These are phyloP conservation scores for Tetradesmus obliquus DNA, from an alignment of 139 green algal species.

Conservation along the genomic window DNA sequence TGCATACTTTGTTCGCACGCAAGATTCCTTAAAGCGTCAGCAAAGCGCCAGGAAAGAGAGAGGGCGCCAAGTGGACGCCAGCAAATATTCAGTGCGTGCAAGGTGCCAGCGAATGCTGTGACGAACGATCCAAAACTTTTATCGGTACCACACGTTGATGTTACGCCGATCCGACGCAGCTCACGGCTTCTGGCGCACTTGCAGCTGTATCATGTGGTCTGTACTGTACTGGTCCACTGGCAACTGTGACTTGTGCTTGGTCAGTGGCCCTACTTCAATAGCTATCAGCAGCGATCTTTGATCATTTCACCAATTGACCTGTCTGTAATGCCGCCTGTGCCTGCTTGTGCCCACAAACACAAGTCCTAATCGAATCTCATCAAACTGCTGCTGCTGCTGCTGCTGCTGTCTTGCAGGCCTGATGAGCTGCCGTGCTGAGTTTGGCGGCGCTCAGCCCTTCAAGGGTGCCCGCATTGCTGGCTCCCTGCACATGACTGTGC, in stretches of 20 bases:
- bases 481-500: slow-evolving; percentile 99
- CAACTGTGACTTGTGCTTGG: background rate
- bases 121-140: background rate
- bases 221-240: background rate
- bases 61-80: background rate
- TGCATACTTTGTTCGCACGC: background rate
- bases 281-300: background rate
- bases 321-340: background rate
- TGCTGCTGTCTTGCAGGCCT: slow-evolving; percentile 21
- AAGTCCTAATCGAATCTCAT: background rate
- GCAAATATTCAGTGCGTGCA: background rate
- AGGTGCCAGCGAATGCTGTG: background rate
- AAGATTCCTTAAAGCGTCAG: background rate
- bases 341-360: background rate
- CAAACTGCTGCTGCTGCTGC: background rate
- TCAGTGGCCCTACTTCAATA: background rate
- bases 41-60: background rate
- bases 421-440: slow-evolving; percentile 86
- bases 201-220: background rate
- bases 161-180: background rate
- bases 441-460: slow-evolving; percentile 65
- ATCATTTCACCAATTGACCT: background rate
- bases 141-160: background rate
- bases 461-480: slow-evolving; percentile 92
- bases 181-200: background rate